phyloP scores from a whole-genome alignment of 805 yeast species.

The Candida qinlingensis region DNA sequence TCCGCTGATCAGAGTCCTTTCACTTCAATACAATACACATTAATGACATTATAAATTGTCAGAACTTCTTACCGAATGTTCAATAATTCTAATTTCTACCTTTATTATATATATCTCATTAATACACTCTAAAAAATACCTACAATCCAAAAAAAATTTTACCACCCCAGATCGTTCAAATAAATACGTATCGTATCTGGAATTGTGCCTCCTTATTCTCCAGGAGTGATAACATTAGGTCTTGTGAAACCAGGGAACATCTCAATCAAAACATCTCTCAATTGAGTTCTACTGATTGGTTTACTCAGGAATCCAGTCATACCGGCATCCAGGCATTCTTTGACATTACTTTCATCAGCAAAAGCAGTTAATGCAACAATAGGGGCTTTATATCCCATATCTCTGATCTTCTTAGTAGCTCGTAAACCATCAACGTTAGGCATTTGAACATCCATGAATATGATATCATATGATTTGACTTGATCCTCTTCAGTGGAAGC shows the following conservation, averaged over 20 bases:
- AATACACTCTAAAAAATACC: too few species aligned
- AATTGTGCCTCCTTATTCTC: background rate
- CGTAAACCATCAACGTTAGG: constrained; percentile 86
- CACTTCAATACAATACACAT: too few species aligned
- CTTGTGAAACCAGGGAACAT: constrained; percentile 17
- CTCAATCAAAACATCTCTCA: constrained; percentile 47
- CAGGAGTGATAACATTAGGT: constrained; percentile 1
- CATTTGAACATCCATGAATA: constrained; percentile 98
- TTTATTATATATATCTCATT: too few species aligned
- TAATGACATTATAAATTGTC: too few species aligned
- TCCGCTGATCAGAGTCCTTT: too few species aligned
- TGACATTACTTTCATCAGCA: constrained; percentile 87
- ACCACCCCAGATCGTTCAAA: too few species aligned
- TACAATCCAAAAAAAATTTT: too few species aligned
- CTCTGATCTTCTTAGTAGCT: constrained; percentile 74
- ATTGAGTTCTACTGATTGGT: constrained; percentile 71
- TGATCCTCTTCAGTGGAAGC: constrained; percentile 4
- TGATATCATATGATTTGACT: constrained; percentile 52
- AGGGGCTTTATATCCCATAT: constrained; percentile 58
- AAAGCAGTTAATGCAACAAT: constrained; percentile 94
- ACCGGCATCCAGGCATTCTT: constrained; percentile 82
- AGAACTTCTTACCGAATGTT: too few species aligned
- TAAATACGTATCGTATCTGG: too few species aligned
- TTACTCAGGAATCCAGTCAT: constrained; percentile 90
- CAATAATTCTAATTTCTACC: too few species aligned